A percentile compares a stretch with the other conserved stretches of the same genome.
Evolutionary conservation across 2,329 filamentous ascomycete species (phyloP).

Genomic region (Ceratocystis albifundus): DNA sequence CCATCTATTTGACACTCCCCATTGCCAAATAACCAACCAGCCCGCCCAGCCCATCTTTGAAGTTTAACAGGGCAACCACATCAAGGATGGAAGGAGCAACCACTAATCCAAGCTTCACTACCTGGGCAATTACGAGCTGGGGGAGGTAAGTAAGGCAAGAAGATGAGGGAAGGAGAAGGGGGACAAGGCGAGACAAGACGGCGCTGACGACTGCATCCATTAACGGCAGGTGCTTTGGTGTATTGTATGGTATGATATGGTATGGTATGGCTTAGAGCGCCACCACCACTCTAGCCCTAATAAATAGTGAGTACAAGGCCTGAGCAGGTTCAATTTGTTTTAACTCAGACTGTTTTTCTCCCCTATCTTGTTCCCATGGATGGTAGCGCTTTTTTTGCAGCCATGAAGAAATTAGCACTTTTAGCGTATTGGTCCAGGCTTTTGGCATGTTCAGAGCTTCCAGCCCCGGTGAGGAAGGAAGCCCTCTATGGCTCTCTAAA

Average conservation of each 20-base stretch:
- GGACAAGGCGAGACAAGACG: no score
- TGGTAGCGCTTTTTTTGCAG: neutral
- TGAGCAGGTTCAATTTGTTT: neutral
- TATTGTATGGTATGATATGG: no score
- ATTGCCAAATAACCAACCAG: neutral
- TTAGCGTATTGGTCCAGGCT: slow-evolving; percentile 11
- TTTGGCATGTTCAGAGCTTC: slow-evolving; percentile 12
- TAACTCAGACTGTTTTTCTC: neutral
- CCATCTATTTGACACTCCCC: neutral
- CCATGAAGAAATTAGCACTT: neutral
- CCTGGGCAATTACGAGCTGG: neutral
- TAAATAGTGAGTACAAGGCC: neutral
- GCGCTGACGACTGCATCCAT: no score
- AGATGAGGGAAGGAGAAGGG: no score
- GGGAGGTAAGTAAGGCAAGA: neutral
- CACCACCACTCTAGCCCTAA: neutral
- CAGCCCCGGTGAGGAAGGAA: no score
- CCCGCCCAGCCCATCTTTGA: no score
- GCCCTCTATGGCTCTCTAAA: neutral
- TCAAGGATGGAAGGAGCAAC: slow-evolving; percentile 1
- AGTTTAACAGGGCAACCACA: slow-evolving; percentile 2
- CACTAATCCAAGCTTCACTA: neutral
- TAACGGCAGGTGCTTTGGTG: no score
- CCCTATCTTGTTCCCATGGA: neutral
- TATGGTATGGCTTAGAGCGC: no score